Conservation (phyloP, 345 rosid species). For the Kandelia obovata region DNA sequence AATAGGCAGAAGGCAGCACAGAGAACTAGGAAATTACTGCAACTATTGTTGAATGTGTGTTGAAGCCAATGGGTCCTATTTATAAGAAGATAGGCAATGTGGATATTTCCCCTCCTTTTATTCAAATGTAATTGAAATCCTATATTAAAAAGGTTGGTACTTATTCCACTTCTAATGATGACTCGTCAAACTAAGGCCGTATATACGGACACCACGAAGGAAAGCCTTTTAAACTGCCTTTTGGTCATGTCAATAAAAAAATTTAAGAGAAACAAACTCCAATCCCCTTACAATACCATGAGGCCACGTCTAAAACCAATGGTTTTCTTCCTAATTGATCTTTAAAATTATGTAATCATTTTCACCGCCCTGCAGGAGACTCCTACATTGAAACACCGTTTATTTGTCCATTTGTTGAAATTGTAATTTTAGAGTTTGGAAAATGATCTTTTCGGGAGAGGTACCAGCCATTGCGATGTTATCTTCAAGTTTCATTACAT, state of each 20-base stretch:
- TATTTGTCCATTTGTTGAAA: too few species aligned
- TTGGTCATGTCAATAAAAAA: neutral
- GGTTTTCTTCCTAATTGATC: neutral
- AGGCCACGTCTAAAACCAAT: neutral
- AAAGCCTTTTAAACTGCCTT: neutral
- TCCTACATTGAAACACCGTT: too few species aligned
- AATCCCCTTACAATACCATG: neutral
- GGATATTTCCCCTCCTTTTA: slow-evolving; percentile 8
- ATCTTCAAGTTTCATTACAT: neutral
- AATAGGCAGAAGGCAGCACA: neutral
- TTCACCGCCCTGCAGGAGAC: too few species aligned
- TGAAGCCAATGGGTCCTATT: slow-evolving; percentile 19
- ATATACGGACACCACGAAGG: neutral
- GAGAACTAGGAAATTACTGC: neutral
- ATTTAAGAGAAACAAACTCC: neutral
- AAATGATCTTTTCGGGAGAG: too few species aligned
- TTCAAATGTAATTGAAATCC: slow-evolving; percentile 15
- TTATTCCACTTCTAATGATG: slow-evolving; percentile 28
- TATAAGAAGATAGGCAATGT: slow-evolving; percentile 14
- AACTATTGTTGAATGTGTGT: slow-evolving; percentile 1
- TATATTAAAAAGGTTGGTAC: slow-evolving; percentile 19
- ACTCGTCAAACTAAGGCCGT: slow-evolving; percentile 22
- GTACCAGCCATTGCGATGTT: too few species aligned
- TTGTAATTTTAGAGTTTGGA: neutral
- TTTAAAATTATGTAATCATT: neutral